Conservation (phyloP, 129 eudicot genomes). For the Scalesia atractyloides region DNA sequence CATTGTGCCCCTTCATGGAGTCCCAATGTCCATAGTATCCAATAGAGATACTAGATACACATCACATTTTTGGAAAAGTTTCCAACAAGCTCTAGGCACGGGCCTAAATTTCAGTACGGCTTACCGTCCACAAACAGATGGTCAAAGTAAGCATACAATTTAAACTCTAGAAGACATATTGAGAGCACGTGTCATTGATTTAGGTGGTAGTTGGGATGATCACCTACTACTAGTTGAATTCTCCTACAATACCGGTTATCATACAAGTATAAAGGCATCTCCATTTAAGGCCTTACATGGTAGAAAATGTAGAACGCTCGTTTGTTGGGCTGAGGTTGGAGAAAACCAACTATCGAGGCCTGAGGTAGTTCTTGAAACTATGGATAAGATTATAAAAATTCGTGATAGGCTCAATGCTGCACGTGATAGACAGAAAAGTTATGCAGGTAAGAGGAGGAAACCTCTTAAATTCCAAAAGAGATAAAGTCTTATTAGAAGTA, state of each 20-base stretch:
- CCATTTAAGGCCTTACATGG: neutral
- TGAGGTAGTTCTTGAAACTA: neutral
- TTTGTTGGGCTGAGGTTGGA: neutral
- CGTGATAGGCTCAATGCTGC: neutral
- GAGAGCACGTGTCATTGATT: too few relatives aligned
- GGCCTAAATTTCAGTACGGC: neutral
- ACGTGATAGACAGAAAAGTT: neutral
- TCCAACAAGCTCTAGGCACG: neutral
- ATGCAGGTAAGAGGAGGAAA: neutral
- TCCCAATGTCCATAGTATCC: neutral
- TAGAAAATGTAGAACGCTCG: neutral
- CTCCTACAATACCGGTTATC: neutral
- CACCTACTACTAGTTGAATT: neutral
- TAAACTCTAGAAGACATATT: neutral
- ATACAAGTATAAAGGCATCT: neutral
- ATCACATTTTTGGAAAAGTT: neutral
- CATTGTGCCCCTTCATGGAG: neutral
- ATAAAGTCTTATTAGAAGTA: neutral
- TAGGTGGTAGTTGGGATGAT: neutral
- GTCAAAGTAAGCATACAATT: neutral
- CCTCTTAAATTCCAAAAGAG: neutral
- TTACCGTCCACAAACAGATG: neutral
- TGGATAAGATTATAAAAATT: too few relatives aligned
- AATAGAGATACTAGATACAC: neutral
- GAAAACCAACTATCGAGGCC: neutral